These are phyloP conservation scores for Fusarium beomiforme DNA, from an alignment of 2,329 filamentous ascomycete genomes.

Conservation along the genomic window DNA sequence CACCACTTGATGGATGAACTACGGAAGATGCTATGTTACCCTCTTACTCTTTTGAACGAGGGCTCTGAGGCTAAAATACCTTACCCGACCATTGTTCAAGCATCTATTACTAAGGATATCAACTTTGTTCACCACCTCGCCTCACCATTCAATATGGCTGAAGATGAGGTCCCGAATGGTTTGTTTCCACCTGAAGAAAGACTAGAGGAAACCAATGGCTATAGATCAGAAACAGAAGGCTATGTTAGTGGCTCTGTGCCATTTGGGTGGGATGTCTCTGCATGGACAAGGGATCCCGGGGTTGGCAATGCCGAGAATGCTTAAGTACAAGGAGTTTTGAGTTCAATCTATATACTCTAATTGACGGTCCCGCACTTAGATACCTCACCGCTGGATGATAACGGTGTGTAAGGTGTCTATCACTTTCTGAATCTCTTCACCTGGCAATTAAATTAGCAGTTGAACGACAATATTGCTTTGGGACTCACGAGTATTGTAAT, in stretches of 20 bases:
- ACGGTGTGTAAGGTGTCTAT: neutral
- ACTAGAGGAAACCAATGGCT: accelerated
- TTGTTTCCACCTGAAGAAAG: neutral
- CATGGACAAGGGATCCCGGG: neutral
- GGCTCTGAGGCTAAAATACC: accelerated
- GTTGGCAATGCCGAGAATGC: accelerated
- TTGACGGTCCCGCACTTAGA: too few relatives aligned
- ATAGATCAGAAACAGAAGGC: accelerated
- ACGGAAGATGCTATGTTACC: neutral
- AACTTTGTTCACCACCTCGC: neutral
- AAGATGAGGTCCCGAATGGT: neutral
- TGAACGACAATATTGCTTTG: accelerated
- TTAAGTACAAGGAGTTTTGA: neutral
- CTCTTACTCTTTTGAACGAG: neutral
- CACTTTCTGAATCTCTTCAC: slow-evolving; percentile 4
- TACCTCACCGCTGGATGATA: neutral
- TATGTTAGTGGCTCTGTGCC: neutral
- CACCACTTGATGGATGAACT: neutral
- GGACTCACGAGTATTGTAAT: slow-evolving; percentile 74
- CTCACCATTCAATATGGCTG: neutral
- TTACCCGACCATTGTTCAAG: neutral
- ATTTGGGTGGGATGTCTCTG: neutral
- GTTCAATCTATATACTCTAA: accelerated
- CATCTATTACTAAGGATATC: neutral
- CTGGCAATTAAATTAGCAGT: neutral